Base-by-base conservation (phyloP, 768 basidiomycete genomes). In the Sarcomyxa edulis region DNA sequence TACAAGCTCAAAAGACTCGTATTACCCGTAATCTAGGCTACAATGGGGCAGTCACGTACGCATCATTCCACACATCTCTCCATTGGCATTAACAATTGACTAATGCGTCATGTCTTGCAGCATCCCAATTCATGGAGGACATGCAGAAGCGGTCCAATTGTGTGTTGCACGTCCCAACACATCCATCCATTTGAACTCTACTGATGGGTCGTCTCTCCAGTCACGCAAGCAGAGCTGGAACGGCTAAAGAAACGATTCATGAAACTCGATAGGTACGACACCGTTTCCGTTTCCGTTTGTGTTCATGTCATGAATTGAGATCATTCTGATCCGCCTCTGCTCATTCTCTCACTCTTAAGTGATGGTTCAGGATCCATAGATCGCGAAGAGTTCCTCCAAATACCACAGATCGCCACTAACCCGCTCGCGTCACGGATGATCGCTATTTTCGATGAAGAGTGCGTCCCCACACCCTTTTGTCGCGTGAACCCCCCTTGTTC, bases 391-490 rank as follows among this genome's bases (percentile, higher is more conserved):
- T 99, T 99, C 66, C 68, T 98, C 44, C 92, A 93, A 70, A 96
- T 99, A 73, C 96, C 96, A 0, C 92, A 95, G 69, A 98, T 98
- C 53, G 95, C 95, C 15, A 93, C 90, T 41, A 99, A 98, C 61
- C 96, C 96, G 0, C 69, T 99, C 33, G 92, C 96, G 37, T 87
- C 85, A 38, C 80, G 96, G 42, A 92, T 99, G 93, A 98, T 99
- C 54, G 96, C 96, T 36, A 98, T 99, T 55, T 99, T 99, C 54
- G 96, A 99, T 55, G 91, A 97, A 65, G 94, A 98, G 95, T 98
- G 51, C 63, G 91, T 78, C 32, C 42, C 44, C 32, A 22, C 33
- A 43, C 7, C n/a, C 16, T 40, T 5, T 38, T 38, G 15, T 10
- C 16, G 20, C 21, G 31, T n/a, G n/a, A 30, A n/a, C 12, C 26